Base-by-base conservation (phyloP, 768 basidiomycete genomes). In the Suillus brevipes region DNA sequence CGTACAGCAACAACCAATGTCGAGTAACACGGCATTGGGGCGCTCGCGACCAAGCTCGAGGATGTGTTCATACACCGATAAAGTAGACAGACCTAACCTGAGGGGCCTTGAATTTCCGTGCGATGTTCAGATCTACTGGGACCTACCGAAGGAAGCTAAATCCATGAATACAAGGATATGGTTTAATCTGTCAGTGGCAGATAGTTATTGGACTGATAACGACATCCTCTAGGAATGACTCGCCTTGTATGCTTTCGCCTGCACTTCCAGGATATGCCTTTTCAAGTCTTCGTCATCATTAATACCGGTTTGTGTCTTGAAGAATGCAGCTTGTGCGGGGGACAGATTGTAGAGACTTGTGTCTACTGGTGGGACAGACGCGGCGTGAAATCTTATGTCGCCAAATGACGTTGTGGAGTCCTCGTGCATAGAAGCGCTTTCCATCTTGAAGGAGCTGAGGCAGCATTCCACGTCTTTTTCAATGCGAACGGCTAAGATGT, bases 1-100 rank as follows among this genome's bases (percentile, higher is more conserved):
- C 79, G 64, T 64, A 83, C 82, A 75, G 66, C 81, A 82, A 66
- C 82, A 83, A 6, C 80, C 83, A 10, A 83, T 71, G 53, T 85
- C 83, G 8, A 84, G 72, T 31, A 83, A 73, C 8, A 84, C 73
- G 0, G 78, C 78, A 3, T 74, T 72, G 5, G 67, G 38, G 37
- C 78, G 78, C 34, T 78, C 77, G 62, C 66, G 72, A 8, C 78
- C 47, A 64, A 60, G 28, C 47, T 52, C 38, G 6, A 64, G 49
- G 61, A 62, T 62, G 20, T 63, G 57, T 40, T 58, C 23, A 40
- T 58, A 58, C 16, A 40, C 57, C 18, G 57, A 1, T 3, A 18
- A 40, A 18, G 7, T 28, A 18, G 57, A 38, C 5, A 58, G 18
- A 25, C n/a, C 31, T 13, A 65, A n/a, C 4, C 57, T 58, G 9